These are phyloP conservation scores for Scytalidium lignicola DNA, from an alignment of 2,329 filamentous ascomycete species.

Conservation along the genomic window DNA sequence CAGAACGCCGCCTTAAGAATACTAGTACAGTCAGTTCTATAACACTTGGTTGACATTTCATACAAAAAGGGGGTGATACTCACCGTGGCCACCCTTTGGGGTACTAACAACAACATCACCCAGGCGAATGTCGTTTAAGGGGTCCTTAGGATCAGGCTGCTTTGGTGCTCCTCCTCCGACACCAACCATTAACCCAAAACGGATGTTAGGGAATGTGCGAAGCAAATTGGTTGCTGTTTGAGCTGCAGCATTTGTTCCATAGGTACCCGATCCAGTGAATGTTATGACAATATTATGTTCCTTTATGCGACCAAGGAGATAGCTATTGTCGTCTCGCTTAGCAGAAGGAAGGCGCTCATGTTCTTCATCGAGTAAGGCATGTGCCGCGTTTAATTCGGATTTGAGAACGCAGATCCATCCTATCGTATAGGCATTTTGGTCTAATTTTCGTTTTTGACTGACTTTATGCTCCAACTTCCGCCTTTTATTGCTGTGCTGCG, in stretches of 20 bases:
- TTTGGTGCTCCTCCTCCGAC: background rate
- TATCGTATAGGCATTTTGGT: slow-evolving; percentile 12
- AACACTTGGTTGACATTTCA: too few relatives aligned
- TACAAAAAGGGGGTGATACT: too few relatives aligned
- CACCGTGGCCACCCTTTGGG: background rate
- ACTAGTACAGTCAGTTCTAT: slow-evolving; percentile 1
- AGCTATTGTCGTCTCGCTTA: slow-evolving; percentile 16
- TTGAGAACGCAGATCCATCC: slow-evolving; percentile 18
- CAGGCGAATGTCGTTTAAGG: background rate
- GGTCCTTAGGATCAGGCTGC: too few relatives aligned
- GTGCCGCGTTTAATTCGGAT: slow-evolving; percentile 13
- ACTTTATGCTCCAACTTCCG: too few relatives aligned
- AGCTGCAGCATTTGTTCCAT: slow-evolving; percentile 30
- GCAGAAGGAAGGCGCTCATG: slow-evolving; percentile 4
- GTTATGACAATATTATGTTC: slow-evolving; percentile 30
- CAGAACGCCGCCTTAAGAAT: background rate
- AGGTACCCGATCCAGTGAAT: slow-evolving; percentile 23
- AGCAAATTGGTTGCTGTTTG: slow-evolving; percentile 26
- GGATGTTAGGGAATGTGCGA: slow-evolving; percentile 28
- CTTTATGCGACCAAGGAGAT: slow-evolving; percentile 22
- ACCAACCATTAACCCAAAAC: slow-evolving; percentile 25
- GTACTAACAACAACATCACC: slow-evolving; percentile 3
- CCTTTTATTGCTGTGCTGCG: too few relatives aligned
- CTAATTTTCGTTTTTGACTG: too few relatives aligned
- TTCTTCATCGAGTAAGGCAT: slow-evolving; percentile 12